Evolutionary conservation across 1,139 yeast species (phyloP), one percentile per base, ranked within the genome.

Genomic region (Diutina neorugosa): DNA sequence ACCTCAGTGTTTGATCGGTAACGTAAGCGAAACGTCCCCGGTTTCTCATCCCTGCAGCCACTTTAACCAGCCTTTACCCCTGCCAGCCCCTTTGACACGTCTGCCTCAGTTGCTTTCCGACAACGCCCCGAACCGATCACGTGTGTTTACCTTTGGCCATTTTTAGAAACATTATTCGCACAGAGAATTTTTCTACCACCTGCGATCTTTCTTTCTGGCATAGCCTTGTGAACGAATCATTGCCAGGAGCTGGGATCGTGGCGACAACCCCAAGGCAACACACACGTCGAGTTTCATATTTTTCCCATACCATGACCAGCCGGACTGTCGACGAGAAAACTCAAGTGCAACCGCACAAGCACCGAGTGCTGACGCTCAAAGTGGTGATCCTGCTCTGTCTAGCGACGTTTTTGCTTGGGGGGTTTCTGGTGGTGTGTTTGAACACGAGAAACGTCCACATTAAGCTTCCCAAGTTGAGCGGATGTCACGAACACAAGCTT

Each of bases 401-500:
- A 21, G 50, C n/a, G 14, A 41, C 50, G 14, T 46, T 46, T 16
- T 16, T 23, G 18, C 27, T 46, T 5, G 50, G 50, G 23, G 50
- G 50, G 21, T 46, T 46, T 18, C 41, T 27, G 40, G 50, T 46
- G 20, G 50, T 46, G 20, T 46, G 50, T 18, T 34, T 46, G 8
- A 46, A 46, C 19, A 46, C 50, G 19, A n/a, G 9, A 1, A 25
- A 46, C 27, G 23, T 46, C 21, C n/a, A 46, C 21, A n/a, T 46
- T n/a, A 18, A 25, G 40, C 27, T 46, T 2, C 50, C 50, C 23
- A 8, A 7, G 20, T 27, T 27, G 25, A n/a, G 37, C n/a, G 40
- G 37, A 3, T 46, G 40, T 16, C 40, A 46, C 19, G 50, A 46
- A 11, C 27, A 21, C 16, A 16, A 12, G 12, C 27, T 46, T 7